Evolutionary conservation across 2,329 filamentous ascomycete species (phyloP), one percentile per base, ranked within the genome.

Genomic region (Cadophora gregata): DNA sequence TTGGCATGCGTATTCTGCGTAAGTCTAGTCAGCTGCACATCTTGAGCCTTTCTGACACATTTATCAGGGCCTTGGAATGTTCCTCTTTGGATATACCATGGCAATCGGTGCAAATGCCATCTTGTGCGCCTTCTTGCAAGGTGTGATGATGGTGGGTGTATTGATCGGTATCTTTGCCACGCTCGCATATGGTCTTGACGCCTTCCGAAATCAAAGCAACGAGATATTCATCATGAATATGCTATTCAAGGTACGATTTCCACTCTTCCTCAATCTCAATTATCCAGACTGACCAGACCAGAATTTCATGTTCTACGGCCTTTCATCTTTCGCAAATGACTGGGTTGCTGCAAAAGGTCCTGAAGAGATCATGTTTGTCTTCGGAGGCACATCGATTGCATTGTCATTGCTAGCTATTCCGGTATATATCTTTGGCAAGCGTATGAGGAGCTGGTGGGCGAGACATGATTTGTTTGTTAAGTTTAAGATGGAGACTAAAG

Each of bases 201-300:
- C 79, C 0, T 81, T 75, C 71, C 74, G 79, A 38, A 77, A 77
- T 59, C 79, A 80, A 72, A 77, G 75, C 51, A 78, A 74, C 5
- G 80, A 81, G 72, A 76, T 80, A n/a, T 81, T 81, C 72, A 80
- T 82, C 63, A 76, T 77, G 7, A 78, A 75, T 63, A 81, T 82
- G 80, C 73, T 80, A 21, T 76, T 80, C 68, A 82, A 81, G 63
- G 63, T 58, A 29, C n/a, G 62, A 14, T 48, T 24, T 27, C 25
- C 21, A n/a, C 9, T 21, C n/a, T 21, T 21, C 42, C 10, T 47
- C 19, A 12, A 4, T 8, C 19, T 21, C 42, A 9, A 21, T 4
- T 21, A 7, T 10, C 7, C 19, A 21, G 21, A n/a, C 58, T 60
- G 29, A 45, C 21, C 4, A n/a, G 14, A 21, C 4, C 12, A 65